These are phyloP conservation scores for Dryadomyces quercivorus DNA, from an alignment of 2,329 filamentous ascomycete genomes.

Conservation along the genomic window DNA sequence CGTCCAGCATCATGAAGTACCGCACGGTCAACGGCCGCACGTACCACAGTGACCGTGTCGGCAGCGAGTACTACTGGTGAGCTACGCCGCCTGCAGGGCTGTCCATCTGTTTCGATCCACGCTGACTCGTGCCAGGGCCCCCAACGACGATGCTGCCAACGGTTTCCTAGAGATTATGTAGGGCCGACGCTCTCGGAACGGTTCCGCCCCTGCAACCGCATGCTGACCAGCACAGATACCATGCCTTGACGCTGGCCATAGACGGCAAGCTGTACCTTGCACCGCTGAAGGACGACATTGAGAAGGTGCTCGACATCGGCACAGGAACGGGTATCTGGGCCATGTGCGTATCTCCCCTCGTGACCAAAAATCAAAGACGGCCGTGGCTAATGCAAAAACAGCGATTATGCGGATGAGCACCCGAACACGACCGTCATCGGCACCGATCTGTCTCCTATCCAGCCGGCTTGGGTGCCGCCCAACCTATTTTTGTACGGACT, in stretches of 20 bases:
- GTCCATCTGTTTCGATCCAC: not conserved
- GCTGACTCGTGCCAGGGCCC: not conserved
- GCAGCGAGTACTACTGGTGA: not conserved
- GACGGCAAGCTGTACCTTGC: not conserved
- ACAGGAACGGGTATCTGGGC: slow-evolving; percentile 28
- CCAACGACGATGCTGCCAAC: not conserved
- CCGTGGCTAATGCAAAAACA: slow-evolving; percentile 16
- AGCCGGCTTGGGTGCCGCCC: slow-evolving; percentile 8
- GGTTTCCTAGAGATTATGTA: not conserved
- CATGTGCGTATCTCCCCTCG: slow-evolving; percentile 10
- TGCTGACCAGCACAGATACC: not conserved
- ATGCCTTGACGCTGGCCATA: not conserved
- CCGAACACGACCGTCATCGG: slow-evolving; percentile 29
- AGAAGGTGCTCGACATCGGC: not conserved
- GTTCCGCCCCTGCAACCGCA: not conserved
- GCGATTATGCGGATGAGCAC: slow-evolving; percentile 16
- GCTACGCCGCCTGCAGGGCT: too few species aligned
- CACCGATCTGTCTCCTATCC: slow-evolving; percentile 30
- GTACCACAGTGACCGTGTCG: not conserved
- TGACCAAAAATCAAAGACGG: not conserved
- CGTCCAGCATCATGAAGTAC: not conserved
- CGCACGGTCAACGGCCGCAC: not conserved
- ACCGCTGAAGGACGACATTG: not conserved
- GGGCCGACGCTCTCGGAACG: not conserved
- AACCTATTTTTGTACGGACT: slow-evolving; percentile 6